Percentiles rank a stretch among this genome's conserved stretches.
phyloP scores from a whole-genome alignment of 495 filamentous ascomycete genomes.

The Hypomontagnella submonticulosa region DNA sequence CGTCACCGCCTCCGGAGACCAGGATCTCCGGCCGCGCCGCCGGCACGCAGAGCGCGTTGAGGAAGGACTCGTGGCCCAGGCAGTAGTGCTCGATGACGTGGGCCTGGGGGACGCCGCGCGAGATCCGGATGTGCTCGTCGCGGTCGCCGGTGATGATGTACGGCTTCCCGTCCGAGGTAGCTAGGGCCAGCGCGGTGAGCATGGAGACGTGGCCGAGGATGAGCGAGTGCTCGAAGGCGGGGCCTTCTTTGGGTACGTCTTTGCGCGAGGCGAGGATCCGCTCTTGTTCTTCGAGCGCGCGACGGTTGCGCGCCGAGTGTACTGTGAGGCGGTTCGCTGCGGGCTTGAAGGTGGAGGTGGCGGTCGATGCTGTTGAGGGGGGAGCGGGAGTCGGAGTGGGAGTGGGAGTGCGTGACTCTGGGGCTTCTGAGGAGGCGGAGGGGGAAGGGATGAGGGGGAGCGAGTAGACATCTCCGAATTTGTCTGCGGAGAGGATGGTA shows the following conservation, averaged over 20 bases:
- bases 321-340: constrained; percentile 80
- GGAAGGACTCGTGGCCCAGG: constrained; percentile 84
- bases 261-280: constrained; percentile 60
- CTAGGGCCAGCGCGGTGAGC: constrained; percentile 77
- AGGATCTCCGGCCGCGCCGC: constrained; percentile 65
- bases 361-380: constrained; percentile 9
- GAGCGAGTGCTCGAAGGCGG: constrained; percentile 74
- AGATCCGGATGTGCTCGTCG: constrained; percentile 96
- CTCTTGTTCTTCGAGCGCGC: constrained; percentile 77
- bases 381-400: constrained; percentile 12
- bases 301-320: constrained; percentile 82
- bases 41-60: constrained; percentile 77
- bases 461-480: constrained; percentile 94
- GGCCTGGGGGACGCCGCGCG: constrained; percentile 81
- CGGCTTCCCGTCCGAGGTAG: constrained; percentile 54
- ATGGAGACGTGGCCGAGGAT: constrained; percentile 94
- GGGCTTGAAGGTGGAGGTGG: constrained; percentile 47
- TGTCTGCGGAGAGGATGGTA: constrained; percentile 85
- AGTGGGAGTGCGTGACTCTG: constrained; percentile 13
- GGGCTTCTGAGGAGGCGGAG: constrained; percentile 27
- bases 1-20: constrained; percentile 88
- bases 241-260: constrained; percentile 52
- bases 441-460: constrained; percentile 73
- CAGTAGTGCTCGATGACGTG: constrained; percentile 91
- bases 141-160: constrained; percentile 92